Evolutionary conservation across 768 basidiomycete species (phyloP).

Genomic region (Kwoniella dejecticola): DNA sequence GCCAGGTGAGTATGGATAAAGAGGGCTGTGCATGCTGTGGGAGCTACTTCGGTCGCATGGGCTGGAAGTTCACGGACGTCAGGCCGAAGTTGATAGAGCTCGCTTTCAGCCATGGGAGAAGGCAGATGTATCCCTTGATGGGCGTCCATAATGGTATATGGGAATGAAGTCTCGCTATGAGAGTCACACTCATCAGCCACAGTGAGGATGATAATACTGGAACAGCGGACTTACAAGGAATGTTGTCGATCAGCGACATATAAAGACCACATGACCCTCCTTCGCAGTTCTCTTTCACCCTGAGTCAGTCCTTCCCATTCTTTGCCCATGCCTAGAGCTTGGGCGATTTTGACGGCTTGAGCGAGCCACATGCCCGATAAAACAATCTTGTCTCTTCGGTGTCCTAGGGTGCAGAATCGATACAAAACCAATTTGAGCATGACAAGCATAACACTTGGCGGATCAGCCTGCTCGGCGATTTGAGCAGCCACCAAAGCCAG

Average conservation of each 20-base stretch:
- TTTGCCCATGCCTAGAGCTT: conserved; percentile 41
- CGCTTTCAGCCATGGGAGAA: conserved; percentile 39
- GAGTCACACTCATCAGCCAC: neutral
- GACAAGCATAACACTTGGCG: conserved; percentile 46
- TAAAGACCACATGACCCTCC: conserved; percentile 47
- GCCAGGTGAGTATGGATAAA: conserved; percentile 47
- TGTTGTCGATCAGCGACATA: conserved; percentile 45
- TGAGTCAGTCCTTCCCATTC: conserved; percentile 47
- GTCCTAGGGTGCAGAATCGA: conserved; percentile 32
- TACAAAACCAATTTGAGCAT: conserved; percentile 42
- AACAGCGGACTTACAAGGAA: conserved; percentile 36
- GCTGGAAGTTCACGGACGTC: conserved; percentile 31
- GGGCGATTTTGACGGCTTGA: conserved; percentile 45
- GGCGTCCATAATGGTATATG: conserved; percentile 46
- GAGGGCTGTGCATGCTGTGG: conserved; percentile 40
- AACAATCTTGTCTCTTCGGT: conserved; percentile 24
- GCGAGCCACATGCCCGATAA: conserved; percentile 38
- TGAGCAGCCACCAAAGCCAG: conserved; percentile 38
- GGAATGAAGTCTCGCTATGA: conserved; percentile 33
- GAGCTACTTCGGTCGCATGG: conserved; percentile 33
- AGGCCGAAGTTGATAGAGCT: conserved; percentile 35
- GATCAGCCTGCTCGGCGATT: conserved; percentile 41
- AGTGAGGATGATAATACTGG: too few species aligned
- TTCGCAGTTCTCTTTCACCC: conserved; percentile 42
- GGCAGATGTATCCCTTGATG: conserved; percentile 44